Evolutionary conservation across 1,284 basidiomycete genomes (phyloP), one percentile per base, ranked within the genome.

Genomic region (Apiotrichum akiyoshidainum): DNA sequence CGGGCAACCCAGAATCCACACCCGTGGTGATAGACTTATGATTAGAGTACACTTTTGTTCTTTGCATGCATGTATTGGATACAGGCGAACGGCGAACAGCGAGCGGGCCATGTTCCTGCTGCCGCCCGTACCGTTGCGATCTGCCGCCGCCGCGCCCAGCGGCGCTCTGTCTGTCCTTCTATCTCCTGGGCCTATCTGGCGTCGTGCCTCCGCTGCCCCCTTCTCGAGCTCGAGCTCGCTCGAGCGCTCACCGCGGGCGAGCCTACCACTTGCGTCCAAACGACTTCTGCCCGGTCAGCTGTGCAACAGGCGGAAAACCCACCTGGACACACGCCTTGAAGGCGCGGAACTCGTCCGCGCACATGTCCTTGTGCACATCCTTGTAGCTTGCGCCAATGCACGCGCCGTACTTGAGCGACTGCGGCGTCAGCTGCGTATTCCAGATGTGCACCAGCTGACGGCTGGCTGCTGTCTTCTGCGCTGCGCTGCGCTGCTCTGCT

Each of bases 321-420:
- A 78, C 78, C 67, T 78, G 74, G 5, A 80, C 75, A 66, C 80
- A 81, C 6, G 71, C 70, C 64, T 76, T 78, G 72, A 81, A 81
- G n/a, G 74, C 75, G 45, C 61, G 54, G 53, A 80, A 80, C 65
- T 81, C 80, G 9, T 65, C 62, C 21, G 69, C 69, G 56, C 80
- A 81, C 78, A 80, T 80, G 35, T 72, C 75, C 46, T 74, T 74
- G 17, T 70, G 70, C 8, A 80, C 78, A 21, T 80, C 80, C 42
- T 73, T 66, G 59, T 81, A 81, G 21, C 66, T 64, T 11, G 65
- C 65, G 34, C 79, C 77, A 40, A 81, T 74, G 61, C 80, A 81
- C 61, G 75, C 69, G 40, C 79, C 79, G 63, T 81, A 80, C 8
- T 70, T 74, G 1, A 75, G 45, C 0, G 78, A 77, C 79, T 80